Base-by-base conservation (phyloP, 768 basidiomycete genomes). In the Agrocybe chaxingu region DNA sequence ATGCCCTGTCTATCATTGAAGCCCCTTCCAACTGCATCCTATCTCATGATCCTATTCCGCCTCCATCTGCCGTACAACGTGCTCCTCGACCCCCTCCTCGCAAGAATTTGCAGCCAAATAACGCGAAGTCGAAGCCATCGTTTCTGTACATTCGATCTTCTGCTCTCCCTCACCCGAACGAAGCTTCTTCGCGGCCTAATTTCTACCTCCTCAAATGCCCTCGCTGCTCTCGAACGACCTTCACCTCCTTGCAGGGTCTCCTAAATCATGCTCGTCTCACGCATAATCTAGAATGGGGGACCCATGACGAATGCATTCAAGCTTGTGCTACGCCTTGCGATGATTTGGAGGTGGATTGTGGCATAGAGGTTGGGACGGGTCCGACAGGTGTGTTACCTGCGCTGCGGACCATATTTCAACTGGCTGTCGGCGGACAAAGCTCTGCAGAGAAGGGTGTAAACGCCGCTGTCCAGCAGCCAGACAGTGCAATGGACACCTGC, bases 261-360 rank as follows among this genome's bases (percentile, higher is more conserved):
- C 69, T 79, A 29, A 80, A 80, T 57, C 80, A 81, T 51, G 77
- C 74, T 30, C 74, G 80, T 9, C 70, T 78, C 31, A 66, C 70
- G 5, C 80, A 81, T 59, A 63, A 57, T 36, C 64, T 74, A 30
- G 78, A 75, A 52, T 81, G 78, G 76, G 78, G 75, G 8, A 76
- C 74, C 7, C 80, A 81, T 49, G 80, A 81, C 37, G 78, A 77
- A 43, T 81, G 79, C 51, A 74, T 80, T 5, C 68, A 71, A 39
- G 74, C 76, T 4, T 80, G 80, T 62, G 74, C 77, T 6, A 66
- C 72, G 11, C 55, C 66, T 4, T 74, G 75, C 45, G 63, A 70
- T 38, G 61, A 67, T 39, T 45, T 77, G n/a, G 69, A 77, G 43
- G 50, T 74, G 4, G 62, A 66, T 32, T 57, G 55, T 13, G 79